These are phyloP conservation scores for Starmerella bacillaris DNA, from an alignment of 805 yeast species.

Conservation along the genomic window DNA sequence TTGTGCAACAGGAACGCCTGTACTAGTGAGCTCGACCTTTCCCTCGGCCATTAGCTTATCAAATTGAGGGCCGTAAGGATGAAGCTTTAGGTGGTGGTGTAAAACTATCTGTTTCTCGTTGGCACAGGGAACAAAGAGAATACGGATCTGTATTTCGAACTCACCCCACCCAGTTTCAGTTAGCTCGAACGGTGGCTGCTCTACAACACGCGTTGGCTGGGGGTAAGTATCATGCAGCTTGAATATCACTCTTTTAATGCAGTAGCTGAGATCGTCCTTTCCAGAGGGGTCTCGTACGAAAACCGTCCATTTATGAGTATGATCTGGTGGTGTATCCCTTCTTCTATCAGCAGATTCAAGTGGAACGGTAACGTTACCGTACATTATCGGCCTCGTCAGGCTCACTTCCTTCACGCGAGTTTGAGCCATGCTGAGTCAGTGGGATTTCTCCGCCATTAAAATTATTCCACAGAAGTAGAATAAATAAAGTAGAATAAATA, in stretches of 20 bases:
- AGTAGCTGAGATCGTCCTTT: slow-evolving; percentile 53
- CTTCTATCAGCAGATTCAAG: slow-evolving; percentile 36
- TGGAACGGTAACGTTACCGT: slow-evolving; percentile 66
- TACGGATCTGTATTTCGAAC: slow-evolving; percentile 76
- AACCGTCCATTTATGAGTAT: slow-evolving; percentile 91
- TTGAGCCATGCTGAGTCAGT: slow-evolving; percentile 1
- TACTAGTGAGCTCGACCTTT: slow-evolving; percentile 12
- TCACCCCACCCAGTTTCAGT: slow-evolving; percentile 99
- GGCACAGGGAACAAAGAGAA: slow-evolving; percentile 71
- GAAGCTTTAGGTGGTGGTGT: slow-evolving; percentile 78
- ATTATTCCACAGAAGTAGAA: too few species aligned
- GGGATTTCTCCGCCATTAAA: not conserved
- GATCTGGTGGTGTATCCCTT: slow-evolving; percentile 59
- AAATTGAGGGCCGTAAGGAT: slow-evolving; percentile 45
- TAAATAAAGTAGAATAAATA: too few species aligned
- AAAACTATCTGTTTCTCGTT: slow-evolving; percentile 73
- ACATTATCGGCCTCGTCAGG: slow-evolving; percentile 58
- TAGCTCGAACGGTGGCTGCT: slow-evolving; percentile 81
- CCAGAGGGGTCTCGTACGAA: slow-evolving; percentile 69
- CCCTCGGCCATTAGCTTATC: slow-evolving; percentile 6
- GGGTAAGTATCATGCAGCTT: slow-evolving; percentile 89
- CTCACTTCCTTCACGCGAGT: slow-evolving; percentile 34
- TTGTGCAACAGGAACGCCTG: slow-evolving; percentile 20
- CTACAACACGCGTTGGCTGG: slow-evolving; percentile 69
- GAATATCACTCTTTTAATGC: slow-evolving; percentile 79